Evolutionary conservation across 1,284 basidiomycete species (phyloP), one percentile per base, ranked within the genome.

Genomic region (Grifola frondosa): DNA sequence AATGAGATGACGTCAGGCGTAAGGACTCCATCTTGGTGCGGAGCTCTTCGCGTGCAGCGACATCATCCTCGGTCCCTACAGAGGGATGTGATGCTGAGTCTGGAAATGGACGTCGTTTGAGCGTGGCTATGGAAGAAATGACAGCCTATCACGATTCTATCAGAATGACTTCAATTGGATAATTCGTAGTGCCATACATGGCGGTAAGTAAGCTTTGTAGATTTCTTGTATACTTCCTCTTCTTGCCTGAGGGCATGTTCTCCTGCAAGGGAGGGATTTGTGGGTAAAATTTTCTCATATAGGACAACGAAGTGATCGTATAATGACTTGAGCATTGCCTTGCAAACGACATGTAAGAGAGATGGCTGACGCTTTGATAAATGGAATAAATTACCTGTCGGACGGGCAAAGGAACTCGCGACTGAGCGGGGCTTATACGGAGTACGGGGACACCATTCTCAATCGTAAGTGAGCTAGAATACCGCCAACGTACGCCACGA

Each of bases 171-270:
- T 26, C 21, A 17, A 13, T 29, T 33, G 34, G 20, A 33, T 29
- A 20, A 24, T 40, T 30, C 37, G 46, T 31, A 25, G 22, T 33
- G n/a, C 46, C 75, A 54, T 61, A 88, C 85, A 68, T 88, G 84
- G 35, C 88, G 81, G 64, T 93, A 93, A 1, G 88, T 89, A 29
- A 78, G 57, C 61, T 88, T 90, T 41, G 70, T 83, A 0, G 86
- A 78, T 46, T 77, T 80, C 19, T 70, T 70, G 62, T 90, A 89
- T 2, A 91, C 74, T 45, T 90, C 83, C 26, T 80, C 75, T 57
- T 93, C 90, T 57, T 92, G 88, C 38, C 70, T 75, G 9, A 90
- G 71, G 2, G 90, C 80, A 65, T 92, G 86, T 38, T 88, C 81
- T 1, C 80, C 68, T 2, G 88, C 83, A 13, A 90, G 60, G 19